Base-by-base conservation (phyloP, 176 grass and related monocot genomes). In the Zoysia japonica region DNA sequence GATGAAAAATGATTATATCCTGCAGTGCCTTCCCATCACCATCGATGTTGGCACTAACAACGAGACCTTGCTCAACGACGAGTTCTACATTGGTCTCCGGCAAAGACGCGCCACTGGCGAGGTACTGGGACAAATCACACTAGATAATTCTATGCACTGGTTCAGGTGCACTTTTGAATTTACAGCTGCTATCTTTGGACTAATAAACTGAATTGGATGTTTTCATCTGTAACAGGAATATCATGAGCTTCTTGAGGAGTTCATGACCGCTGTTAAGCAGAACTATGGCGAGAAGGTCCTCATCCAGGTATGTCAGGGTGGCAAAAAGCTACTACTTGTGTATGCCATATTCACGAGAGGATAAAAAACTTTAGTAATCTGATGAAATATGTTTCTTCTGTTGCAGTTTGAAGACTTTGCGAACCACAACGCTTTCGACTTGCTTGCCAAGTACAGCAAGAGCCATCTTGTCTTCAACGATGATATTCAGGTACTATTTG, bases 41-140 rank as follows among this genome's bases (percentile, higher is more conserved):
- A 99, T 99, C 61, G 96, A 99, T 77, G 92, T 99, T 9, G 96
- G 96, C 14, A 99, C 96, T 6, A 99, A 95, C 85, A 99, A 91
- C 4, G 86, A 95, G 86, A 43, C 53, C 11, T 57, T 99, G 85
- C 90, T 95, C 14, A 87, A 99, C 10, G 88, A 99, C 79, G 96
- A 99, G 52, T 99, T 95, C 81, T 99, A 99, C 80, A 99, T 99
- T 57, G 96, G 96, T 1, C 88, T 99, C 65, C 82, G 65, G 57
- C 92, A 93, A 84, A 90, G 66, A 7, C 90, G 96, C 44, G 96
- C 90, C 56, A 99, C 86, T 37, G 92, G 96, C 54, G 60, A 94
- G 91, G 94, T 97, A 55, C 3, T 0, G 47, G 6, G 11, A 49
- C 8, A 11, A 49, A 28, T 28, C 28, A 28, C 28, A 28, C 28